phyloP scores from a whole-genome alignment of 1,139 yeast genomes.

The Groenewaldozyma sp. region DNA sequence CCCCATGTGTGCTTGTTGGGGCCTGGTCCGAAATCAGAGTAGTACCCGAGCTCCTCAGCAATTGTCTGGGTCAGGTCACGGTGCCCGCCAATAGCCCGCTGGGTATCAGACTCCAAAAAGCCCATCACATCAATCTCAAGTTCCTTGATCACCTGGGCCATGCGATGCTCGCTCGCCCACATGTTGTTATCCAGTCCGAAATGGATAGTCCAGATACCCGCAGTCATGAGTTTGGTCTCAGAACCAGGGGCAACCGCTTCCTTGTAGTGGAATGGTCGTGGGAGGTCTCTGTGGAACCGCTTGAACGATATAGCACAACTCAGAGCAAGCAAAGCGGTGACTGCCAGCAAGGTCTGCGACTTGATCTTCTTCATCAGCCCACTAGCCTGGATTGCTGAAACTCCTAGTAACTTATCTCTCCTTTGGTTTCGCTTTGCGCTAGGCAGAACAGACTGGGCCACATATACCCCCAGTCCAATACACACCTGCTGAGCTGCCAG shows the following conservation, averaged over 20 bases:
- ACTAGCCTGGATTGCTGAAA: conserved; percentile 2
- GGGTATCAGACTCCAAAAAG: conserved; percentile 84
- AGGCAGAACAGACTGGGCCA: conserved; percentile 16
- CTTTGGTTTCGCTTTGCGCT: conserved; percentile 9
- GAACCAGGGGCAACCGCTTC: conserved; percentile 31
- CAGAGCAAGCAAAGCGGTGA: conserved; percentile 24
- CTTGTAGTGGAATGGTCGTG: conserved; percentile 54
- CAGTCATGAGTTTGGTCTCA: conserved; percentile 69
- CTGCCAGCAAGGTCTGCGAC: conserved; percentile 20
- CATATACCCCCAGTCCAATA: conserved; percentile 31
- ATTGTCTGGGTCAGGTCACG: conserved; percentile 85
- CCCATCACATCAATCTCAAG: conserved; percentile 89
- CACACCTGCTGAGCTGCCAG: conserved; percentile 44
- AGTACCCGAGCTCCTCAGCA: conserved; percentile 91
- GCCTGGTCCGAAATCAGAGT: conserved; percentile 95
- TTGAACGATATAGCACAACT: conserved; percentile 41
- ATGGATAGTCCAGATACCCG: conserved; percentile 98
- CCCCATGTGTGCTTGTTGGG: conserved; percentile 99
- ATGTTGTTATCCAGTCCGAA: conserved; percentile 94
- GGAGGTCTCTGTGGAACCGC: conserved; percentile 50
- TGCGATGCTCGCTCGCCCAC: conserved; percentile 95
- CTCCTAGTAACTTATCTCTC: not conserved
- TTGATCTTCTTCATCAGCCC: conserved; percentile 10
- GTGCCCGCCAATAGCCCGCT: conserved; percentile 88
- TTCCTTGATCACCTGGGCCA: conserved; percentile 73